A percentile compares a stretch with the other conserved stretches of the same genome.
Conservation (phyloP, 2,329 filamentous ascomycete genomes). For the Lithohypha guttulata region DNA sequence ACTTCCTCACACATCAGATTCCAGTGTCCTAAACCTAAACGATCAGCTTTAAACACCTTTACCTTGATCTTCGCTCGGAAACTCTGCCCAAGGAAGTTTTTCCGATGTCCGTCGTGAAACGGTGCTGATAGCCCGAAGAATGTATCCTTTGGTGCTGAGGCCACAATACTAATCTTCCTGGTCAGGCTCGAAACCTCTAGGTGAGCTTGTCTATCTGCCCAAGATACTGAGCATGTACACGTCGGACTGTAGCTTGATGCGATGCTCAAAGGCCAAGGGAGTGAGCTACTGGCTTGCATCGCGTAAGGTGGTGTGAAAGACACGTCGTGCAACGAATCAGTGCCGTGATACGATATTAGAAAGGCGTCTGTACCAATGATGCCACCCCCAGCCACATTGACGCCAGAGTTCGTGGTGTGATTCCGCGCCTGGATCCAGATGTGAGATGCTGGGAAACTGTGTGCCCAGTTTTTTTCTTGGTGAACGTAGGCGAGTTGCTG, state of each 20-base stretch:
- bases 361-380: slow-evolving; percentile 5
- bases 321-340: too few species aligned
- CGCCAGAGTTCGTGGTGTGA: background rate
- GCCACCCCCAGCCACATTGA: slow-evolving; percentile 3
- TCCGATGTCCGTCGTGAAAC: background rate
- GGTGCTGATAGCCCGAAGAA: slow-evolving; percentile 5
- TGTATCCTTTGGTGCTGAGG: background rate
- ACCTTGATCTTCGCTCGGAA: background rate
- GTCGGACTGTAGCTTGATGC: too few species aligned
- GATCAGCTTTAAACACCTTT: background rate
- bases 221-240: too few species aligned
- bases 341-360: too few species aligned
- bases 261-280: too few species aligned
- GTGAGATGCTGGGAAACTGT: slow-evolving; percentile 6
- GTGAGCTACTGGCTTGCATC: too few species aligned
- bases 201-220: too few species aligned
- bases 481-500: slow-evolving; percentile 2
- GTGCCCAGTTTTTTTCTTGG: slow-evolving; percentile 9
- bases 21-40: background rate
- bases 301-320: too few species aligned
- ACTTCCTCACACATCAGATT: background rate
- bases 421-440: slow-evolving; percentile 8
- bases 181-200: too few species aligned
- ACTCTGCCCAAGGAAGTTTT: background rate
- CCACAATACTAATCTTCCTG: background rate